phyloP scores from a whole-genome alignment of 176 grass and related monocot genomes.

The Oryza meyeriana region DNA sequence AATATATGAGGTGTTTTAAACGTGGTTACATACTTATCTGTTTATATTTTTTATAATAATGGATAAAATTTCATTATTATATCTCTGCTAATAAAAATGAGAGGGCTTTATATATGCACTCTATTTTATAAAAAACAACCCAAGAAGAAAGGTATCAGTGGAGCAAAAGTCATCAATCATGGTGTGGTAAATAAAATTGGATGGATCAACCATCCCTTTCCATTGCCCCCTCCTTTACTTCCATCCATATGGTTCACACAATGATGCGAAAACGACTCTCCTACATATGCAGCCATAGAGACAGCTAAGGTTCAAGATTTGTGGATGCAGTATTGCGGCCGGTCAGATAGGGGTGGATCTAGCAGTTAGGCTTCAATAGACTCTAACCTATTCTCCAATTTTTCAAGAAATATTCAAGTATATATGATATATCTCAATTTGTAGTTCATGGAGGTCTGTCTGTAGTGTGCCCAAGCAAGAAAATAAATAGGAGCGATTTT shows the following conservation, averaged over 20 bases:
- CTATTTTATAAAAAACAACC: background rate
- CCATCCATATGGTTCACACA: conserved; percentile 17
- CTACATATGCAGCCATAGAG: background rate
- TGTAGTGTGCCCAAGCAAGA: no score
- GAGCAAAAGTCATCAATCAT: background rate
- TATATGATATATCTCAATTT: no score
- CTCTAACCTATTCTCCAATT: no score
- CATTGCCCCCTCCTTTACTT: background rate
- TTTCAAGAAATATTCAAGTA: no score
- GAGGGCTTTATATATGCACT: background rate
- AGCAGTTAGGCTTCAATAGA: no score
- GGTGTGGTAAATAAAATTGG: background rate
- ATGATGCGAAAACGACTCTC: background rate
- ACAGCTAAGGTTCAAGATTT: background rate
- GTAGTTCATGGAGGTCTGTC: no score
- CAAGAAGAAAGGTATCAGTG: background rate
- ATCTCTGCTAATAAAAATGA: background rate
- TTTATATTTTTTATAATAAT: no score
- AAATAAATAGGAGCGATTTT: no score
- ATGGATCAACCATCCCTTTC: background rate
- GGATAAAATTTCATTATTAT: no score
- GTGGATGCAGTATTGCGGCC: background rate
- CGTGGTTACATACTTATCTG: no score
- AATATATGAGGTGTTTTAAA: no score
- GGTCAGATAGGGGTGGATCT: no score